Evolutionary conservation across 768 basidiomycete species (phyloP).

Genomic region (Mycena galopus): DNA sequence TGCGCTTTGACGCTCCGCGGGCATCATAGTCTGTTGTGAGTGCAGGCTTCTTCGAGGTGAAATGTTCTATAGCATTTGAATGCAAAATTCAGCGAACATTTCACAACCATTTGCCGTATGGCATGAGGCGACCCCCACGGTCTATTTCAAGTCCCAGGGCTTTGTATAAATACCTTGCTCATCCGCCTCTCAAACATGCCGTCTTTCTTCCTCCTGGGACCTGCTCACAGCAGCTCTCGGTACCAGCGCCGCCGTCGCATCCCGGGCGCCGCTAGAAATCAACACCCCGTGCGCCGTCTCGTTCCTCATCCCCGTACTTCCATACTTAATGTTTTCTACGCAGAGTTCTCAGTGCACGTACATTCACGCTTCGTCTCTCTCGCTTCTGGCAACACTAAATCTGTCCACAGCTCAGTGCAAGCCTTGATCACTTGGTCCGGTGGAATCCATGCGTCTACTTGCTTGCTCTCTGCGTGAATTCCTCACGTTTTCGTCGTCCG

Average conservation of each 20-base stretch:
- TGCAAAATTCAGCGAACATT: neutral
- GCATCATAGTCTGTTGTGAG: neutral
- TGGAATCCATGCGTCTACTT: slow-evolving; percentile 13
- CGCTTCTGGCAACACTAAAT: slow-evolving; percentile 11
- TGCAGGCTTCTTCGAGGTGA: neutral
- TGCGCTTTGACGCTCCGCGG: slow-evolving; percentile 1
- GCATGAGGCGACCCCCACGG: neutral
- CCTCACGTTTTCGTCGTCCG: neutral
- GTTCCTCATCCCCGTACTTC: neutral
- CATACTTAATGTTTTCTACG: neutral
- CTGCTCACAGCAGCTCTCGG: slow-evolving; percentile 10
- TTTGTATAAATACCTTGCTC: slow-evolving; percentile 6
- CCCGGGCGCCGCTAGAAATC: slow-evolving; percentile 7
- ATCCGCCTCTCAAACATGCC: slow-evolving; percentile 7
- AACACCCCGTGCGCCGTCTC: slow-evolving; percentile 16
- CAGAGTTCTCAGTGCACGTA: neutral
- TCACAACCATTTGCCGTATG: neutral
- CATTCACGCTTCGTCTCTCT: slow-evolving; percentile 9
- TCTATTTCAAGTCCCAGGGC: neutral
- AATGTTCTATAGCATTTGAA: slow-evolving; percentile 10
- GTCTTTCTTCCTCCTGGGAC: slow-evolving; percentile 10
- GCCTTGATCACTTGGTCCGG: slow-evolving; percentile 13
- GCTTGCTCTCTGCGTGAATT: neutral
- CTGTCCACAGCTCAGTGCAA: slow-evolving; percentile 14
- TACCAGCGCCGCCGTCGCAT: neutral